Conservation (phyloP, 257 asterid species). For the Capsicum chinense region DNA sequence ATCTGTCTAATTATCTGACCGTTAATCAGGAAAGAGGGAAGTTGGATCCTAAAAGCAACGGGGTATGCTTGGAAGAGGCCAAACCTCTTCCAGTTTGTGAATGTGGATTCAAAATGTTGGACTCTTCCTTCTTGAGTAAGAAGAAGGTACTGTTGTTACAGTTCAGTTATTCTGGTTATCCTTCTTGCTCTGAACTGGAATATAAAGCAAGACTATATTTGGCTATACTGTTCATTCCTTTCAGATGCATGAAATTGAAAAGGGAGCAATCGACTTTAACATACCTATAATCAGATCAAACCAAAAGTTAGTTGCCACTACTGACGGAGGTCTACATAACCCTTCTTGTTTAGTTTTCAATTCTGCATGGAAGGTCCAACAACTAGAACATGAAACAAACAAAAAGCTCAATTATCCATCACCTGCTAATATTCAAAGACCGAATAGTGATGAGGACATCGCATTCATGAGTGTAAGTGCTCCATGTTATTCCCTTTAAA, state of each 20-base stretch:
- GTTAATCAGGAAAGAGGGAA: constrained; percentile 67
- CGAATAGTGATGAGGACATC: constrained; percentile 69
- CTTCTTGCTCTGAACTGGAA: background rate
- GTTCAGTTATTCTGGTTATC: background rate
- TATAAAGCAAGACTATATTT: background rate
- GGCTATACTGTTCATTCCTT: background rate
- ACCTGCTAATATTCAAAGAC: constrained; percentile 57
- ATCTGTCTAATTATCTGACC: constrained; percentile 26
- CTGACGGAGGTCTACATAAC: constrained; percentile 76
- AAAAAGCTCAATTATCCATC: constrained; percentile 57
- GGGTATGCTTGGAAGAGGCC: constrained; percentile 47
- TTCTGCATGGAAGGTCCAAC: constrained; percentile 58
- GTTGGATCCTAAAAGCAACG: constrained; percentile 36
- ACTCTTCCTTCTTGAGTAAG: constrained; percentile 68
- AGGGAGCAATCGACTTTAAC: constrained; percentile 72
- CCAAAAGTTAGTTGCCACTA: constrained; percentile 69
- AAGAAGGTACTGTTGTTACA: constrained; percentile 53
- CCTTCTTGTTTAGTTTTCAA: constrained; percentile 77
- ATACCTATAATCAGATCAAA: constrained; percentile 68
- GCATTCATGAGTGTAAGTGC: constrained; percentile 85
- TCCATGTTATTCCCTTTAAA: background rate
- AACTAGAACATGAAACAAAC: constrained; percentile 35
- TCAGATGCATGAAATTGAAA: constrained; percentile 77
- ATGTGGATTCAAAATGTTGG: constrained; percentile 61
- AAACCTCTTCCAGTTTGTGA: constrained; percentile 41